phyloP scores from a whole-genome alignment of 2,329 filamentous ascomycete genomes.

The Verticillium isaacii region DNA sequence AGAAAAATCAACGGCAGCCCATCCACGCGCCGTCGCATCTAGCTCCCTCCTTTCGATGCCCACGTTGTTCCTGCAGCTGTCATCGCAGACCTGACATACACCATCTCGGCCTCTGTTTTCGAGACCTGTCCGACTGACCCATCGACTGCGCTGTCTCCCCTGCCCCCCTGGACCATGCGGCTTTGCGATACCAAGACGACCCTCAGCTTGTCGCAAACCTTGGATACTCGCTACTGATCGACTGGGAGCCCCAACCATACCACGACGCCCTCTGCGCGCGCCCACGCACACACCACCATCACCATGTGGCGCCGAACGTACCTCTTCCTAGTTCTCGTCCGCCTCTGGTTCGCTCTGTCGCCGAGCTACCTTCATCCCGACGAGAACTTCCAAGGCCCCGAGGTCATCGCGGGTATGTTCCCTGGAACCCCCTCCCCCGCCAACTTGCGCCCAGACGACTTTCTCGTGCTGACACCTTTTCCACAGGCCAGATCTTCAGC shows the following conservation, averaged over 20 bases:
- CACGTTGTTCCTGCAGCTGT: neutral
- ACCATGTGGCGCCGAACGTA: conserved; percentile 91
- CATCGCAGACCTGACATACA: neutral
- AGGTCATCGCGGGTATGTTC: conserved; percentile 85
- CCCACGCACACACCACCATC: conserved; percentile 2
- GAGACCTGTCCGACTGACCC: neutral
- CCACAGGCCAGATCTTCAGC: conserved; percentile 79
- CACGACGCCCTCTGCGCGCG: neutral
- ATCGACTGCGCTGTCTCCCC: no score
- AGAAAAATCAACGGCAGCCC: neutral
- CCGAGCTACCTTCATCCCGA: conserved; percentile 97
- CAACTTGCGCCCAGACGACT: neutral
- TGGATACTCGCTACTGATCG: neutral
- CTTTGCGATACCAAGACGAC: conserved; percentile 1
- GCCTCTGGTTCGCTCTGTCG: conserved; percentile 89
- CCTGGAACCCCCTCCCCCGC: neutral
- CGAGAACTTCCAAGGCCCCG: conserved; percentile 97
- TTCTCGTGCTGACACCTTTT: neutral
- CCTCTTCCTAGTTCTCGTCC: conserved; percentile 75
- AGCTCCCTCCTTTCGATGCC: neutral
- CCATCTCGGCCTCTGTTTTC: neutral
- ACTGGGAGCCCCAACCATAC: neutral
- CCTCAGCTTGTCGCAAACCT: neutral
- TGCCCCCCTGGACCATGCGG: neutral
- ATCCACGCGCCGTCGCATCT: neutral